These are phyloP conservation scores for Termitomyces heimii DNA, from an alignment of 768 basidiomycete species.

Conservation along the genomic window DNA sequence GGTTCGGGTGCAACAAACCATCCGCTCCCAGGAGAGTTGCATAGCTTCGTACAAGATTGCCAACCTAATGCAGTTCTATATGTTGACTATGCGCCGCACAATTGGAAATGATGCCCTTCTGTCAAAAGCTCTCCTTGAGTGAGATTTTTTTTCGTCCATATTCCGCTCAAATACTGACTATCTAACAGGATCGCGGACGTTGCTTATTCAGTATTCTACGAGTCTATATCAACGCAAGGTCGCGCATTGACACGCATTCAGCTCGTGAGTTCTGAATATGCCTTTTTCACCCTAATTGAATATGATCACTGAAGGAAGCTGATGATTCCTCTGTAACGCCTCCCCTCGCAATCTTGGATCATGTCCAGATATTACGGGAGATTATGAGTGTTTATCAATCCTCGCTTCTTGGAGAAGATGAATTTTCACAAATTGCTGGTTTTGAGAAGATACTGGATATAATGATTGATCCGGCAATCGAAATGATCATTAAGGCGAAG, in stretches of 20 bases:
- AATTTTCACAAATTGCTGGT: conserved; percentile 30
- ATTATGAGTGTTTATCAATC: conserved; percentile 87
- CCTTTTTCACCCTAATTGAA: conserved; percentile 5
- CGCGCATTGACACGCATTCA: conserved; percentile 51
- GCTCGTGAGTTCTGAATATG: conserved; percentile 33
- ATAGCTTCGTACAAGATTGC: conserved; percentile 91
- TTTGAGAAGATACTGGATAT: conserved; percentile 77
- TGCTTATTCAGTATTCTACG: conserved; percentile 82
- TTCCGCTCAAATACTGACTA: neutral
- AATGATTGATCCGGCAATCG: conserved; percentile 79
- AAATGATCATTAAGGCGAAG: conserved; percentile 63
- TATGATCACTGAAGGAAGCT: conserved; percentile 38
- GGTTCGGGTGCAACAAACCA: conserved; percentile 90
- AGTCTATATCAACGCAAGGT: conserved; percentile 81
- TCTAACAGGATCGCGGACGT: conserved; percentile 66
- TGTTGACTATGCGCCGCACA: conserved; percentile 87
- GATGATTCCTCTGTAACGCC: conserved; percentile 71
- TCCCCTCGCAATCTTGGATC: conserved; percentile 75
- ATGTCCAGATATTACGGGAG: conserved; percentile 79
- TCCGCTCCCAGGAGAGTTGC: conserved; percentile 89
- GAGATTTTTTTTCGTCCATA: conserved; percentile 17
- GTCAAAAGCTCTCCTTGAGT: conserved; percentile 78
- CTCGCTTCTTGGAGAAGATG: conserved; percentile 65
- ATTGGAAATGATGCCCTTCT: conserved; percentile 81
- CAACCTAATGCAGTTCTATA: conserved; percentile 93